Conservation (phyloP, 2,329 filamentous ascomycete genomes). For the Paracorniculantispora psalliotae region DNA sequence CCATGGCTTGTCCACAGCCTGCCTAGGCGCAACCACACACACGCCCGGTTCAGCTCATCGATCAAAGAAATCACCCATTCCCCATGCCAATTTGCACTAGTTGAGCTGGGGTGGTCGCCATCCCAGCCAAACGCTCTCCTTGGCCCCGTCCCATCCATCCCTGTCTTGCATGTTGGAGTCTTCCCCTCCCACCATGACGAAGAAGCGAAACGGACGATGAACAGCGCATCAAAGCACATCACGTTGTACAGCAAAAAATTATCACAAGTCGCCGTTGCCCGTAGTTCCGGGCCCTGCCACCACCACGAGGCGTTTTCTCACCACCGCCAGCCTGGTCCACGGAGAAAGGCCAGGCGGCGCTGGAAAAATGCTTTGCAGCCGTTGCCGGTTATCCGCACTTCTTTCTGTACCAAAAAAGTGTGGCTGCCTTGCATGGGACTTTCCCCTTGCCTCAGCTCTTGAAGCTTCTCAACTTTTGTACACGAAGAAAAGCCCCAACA, state of each 20-base stretch:
- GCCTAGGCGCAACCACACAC: not conserved
- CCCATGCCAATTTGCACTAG: not conserved
- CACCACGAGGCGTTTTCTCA: not conserved
- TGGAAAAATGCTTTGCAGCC: slow-evolving; percentile 1
- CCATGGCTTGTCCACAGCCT: not conserved
- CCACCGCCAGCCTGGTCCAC: no score
- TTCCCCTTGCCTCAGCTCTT: not conserved
- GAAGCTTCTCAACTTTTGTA: no score
- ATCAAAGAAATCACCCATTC: not conserved
- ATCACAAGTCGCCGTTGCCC: not conserved
- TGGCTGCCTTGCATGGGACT: slow-evolving; percentile 1
- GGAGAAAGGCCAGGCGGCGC: no score
- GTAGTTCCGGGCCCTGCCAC: not conserved
- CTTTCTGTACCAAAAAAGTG: not conserved
- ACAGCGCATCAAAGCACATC: not conserved
- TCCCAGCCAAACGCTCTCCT: not conserved
- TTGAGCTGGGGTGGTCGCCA: not conserved
- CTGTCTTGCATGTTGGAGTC: not conserved
- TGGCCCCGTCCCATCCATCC: not conserved
- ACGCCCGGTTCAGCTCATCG: slow-evolving; percentile 10
- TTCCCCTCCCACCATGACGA: not conserved
- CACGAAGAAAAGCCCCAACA: no score
- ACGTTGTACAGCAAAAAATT: not conserved
- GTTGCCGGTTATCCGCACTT: slow-evolving; percentile 9
- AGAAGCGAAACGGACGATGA: not conserved